phyloP scores from a whole-genome alignment of 2,329 filamentous ascomycete genomes.

The Aspergillus sp. region DNA sequence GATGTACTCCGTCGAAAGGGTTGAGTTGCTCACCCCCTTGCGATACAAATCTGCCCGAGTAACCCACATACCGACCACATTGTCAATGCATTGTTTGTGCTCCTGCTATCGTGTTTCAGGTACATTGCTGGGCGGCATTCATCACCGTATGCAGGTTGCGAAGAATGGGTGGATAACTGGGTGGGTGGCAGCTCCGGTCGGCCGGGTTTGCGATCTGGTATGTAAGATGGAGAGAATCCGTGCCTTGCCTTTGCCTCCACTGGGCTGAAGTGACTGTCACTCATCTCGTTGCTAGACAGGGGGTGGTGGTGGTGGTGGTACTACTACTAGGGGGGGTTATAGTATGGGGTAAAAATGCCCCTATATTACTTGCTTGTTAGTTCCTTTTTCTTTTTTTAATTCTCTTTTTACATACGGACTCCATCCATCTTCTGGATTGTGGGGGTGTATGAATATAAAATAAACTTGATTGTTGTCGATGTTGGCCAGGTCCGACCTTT shows the following conservation, averaged over 20 bases:
- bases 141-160: background rate
- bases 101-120: constrained; percentile 12
- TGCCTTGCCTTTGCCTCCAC: background rate
- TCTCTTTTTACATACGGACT: background rate
- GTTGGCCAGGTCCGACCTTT: background rate
- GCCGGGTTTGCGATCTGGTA: constrained; percentile 3
- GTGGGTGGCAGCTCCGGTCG: constrained; percentile 1
- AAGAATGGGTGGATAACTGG: background rate
- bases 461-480: background rate
- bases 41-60: background rate
- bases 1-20: too few relatives aligned
- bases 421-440: background rate
- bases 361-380: too few relatives aligned
- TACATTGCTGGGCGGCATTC: constrained; percentile 13
- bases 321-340: background rate
- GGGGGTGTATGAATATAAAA: background rate
- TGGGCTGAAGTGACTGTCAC: background rate
- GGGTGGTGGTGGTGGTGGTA: background rate
- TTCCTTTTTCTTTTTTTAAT: too few relatives aligned
- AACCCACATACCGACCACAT: constrained; percentile 9
- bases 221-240: background rate
- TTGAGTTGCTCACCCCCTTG: background rate
- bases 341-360: background rate
- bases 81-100: constrained; percentile 7
- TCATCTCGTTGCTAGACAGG: background rate